Evolutionary conservation across 2,329 filamentous ascomycete species (phyloP).

Genomic region (Botrytis deweyae): DNA sequence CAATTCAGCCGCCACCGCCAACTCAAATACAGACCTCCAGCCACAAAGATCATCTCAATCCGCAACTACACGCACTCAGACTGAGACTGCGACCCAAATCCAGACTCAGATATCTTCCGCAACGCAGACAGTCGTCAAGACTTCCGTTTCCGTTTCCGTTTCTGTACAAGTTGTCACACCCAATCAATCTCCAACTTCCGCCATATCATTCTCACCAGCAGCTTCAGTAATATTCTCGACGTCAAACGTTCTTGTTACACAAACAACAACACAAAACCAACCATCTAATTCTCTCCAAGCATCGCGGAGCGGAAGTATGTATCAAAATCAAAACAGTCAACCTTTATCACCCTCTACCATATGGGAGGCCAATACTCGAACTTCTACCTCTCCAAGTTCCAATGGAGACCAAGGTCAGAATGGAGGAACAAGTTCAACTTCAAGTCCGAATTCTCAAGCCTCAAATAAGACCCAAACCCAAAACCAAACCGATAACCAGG

Average conservation of each 20-base stretch:
- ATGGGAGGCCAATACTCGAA: not conserved
- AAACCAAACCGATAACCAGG: not conserved
- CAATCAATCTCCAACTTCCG: not conserved
- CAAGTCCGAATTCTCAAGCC: not conserved
- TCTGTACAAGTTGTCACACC: constrained; percentile 5
- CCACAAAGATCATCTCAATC: not conserved
- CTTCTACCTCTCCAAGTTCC: not conserved
- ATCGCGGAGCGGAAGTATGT: not conserved
- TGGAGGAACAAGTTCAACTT: not conserved
- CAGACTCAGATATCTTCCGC: not conserved
- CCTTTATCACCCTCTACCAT: not conserved
- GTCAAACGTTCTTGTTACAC: not conserved
- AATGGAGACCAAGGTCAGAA: not conserved
- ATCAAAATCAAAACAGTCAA: not conserved
- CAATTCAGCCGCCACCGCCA: not conserved
- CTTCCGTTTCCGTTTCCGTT: not conserved
- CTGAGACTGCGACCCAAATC: not conserved
- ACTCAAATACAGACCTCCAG: not conserved
- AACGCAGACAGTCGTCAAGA: not conserved
- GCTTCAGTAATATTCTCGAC: not conserved
- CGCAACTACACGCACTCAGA: not conserved
- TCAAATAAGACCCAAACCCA: not conserved
- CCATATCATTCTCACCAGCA: not conserved
- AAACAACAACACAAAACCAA: not conserved
- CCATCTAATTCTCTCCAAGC: not conserved